Evolutionary conservation across 495 filamentous ascomycete genomes (phyloP), one percentile per base, ranked within the genome.

Genomic region (Aspergillus bertholletiae): DNA sequence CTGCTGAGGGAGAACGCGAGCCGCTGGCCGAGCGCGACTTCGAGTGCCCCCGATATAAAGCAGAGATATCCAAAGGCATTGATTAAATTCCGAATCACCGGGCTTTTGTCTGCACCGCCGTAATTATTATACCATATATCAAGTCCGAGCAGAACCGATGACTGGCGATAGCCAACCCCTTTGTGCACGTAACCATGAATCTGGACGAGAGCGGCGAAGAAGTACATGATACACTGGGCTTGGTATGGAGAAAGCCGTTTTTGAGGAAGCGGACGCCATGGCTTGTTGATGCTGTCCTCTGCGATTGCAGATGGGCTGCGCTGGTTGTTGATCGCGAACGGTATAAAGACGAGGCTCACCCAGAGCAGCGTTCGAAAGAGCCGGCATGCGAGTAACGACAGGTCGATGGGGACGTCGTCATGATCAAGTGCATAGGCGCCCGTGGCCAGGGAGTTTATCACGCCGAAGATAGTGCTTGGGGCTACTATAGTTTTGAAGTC

Each of bases 251-350:
- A 74, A 12, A 84, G 59, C 9, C 69, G 66, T 1, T 68, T 61
- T 0, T 63, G 58, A 0, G 79, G 80, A 3, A 86, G 66, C 0
- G 79, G 77, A 1, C 83, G 72, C 79, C 81, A 85, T 3, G 78
- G 77, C 62, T 85, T 87, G 67, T 87, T 87, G 57, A 80, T 55
- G 0, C 34, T 12, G 53, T 84, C 81, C 61, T 84, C 82, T 0
- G 58, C 43, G n/a, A 80, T 58, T 3, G 79, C 79, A 18, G 65
- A 54, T 0, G 70, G 67, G 12, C 58, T 66, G 7, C 78, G 71
- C 55, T 84, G 80, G 62, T 84, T 84, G 28, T n/a, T n/a, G n/a
- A n/a, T n/a, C n/a, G n/a, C n/a, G n/a, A n/a, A n/a, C n/a, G n/a
- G n/a, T n/a, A n/a, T n/a, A n/a, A n/a, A n/a, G n/a, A n/a, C n/a